Evolutionary conservation across 2,329 filamentous ascomycete genomes (phyloP).

Genomic region (Exophiala xenobiotica): DNA sequence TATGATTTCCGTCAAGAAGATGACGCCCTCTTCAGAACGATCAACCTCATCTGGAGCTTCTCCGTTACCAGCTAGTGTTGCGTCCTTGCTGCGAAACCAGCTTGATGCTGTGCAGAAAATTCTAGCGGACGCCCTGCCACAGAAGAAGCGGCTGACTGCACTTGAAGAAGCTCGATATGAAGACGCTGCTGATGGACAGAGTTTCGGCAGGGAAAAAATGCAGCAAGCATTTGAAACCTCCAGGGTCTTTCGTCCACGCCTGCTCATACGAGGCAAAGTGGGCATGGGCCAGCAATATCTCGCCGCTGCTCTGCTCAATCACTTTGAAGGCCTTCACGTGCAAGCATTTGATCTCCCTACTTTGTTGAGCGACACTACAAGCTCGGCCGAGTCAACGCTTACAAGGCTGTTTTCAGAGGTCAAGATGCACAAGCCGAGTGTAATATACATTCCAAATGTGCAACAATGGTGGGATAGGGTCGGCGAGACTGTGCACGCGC

Average conservation of each 20-base stretch:
- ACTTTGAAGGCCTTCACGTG: conserved; percentile 90
- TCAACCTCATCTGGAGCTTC: conserved; percentile 81
- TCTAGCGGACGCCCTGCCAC: conserved; percentile 75
- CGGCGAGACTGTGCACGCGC: conserved; percentile 65
- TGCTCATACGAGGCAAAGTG: conserved; percentile 75
- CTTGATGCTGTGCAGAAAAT: conserved; percentile 67
- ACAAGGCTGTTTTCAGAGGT: conserved; percentile 90
- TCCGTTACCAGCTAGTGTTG: conserved; percentile 74
- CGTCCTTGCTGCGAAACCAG: conserved; percentile 75
- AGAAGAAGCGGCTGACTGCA: conserved; percentile 81
- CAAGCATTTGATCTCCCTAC: conserved; percentile 91
- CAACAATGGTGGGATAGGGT: conserved; percentile 81
- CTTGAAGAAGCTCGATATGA: conserved; percentile 92
- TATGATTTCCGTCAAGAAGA: conserved; percentile 94
- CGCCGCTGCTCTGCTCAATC: conserved; percentile 78
- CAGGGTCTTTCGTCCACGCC: conserved; percentile 81
- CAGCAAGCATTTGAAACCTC: conserved; percentile 79
- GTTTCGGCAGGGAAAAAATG: conserved; percentile 79
- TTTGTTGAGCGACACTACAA: conserved; percentile 76
- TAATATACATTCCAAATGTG: conserved; percentile 90
- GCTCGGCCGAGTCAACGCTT: conserved; percentile 81
- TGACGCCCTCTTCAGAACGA: conserved; percentile 90
- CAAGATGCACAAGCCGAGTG: conserved; percentile 89
- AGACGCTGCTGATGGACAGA: conserved; percentile 75
- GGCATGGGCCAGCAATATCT: conserved; percentile 96